Conservation (phyloP, 805 yeast genomes). For the Ogataea chonburiensis region DNA sequence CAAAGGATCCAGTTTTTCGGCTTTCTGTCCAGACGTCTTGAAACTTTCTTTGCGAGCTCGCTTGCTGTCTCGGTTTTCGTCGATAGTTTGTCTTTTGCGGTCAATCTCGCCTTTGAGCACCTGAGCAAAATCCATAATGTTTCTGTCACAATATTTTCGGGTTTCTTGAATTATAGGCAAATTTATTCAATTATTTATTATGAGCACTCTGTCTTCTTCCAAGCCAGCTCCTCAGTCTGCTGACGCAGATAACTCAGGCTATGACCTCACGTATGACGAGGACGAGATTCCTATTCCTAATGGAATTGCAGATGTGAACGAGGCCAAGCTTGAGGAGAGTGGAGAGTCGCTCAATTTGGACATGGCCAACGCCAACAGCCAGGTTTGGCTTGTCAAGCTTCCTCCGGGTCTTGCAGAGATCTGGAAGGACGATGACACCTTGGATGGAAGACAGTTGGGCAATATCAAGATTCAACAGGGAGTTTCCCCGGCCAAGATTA, state of each 20-base stretch:
- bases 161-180: constrained; percentile 3
- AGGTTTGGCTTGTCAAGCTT: constrained; percentile 88
- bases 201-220: constrained; percentile 14
- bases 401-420: constrained; percentile 83
- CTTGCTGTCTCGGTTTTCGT: neutral
- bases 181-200: constrained; percentile 5
- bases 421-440: constrained; percentile 64
- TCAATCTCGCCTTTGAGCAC: constrained; percentile 47
- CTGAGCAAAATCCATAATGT: constrained; percentile 47
- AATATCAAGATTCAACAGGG: constrained; percentile 68
- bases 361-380: constrained; percentile 56
- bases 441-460: constrained; percentile 77
- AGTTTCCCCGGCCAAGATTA: constrained; percentile 42
- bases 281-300: constrained; percentile 35
- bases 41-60: constrained; percentile 11
- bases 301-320: constrained; percentile 37
- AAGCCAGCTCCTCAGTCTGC: constrained; percentile 5
- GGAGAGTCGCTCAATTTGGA: constrained; percentile 80
- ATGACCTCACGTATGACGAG: constrained; percentile 30
- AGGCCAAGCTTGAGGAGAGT: constrained; percentile 36
- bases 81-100: constrained; percentile 33
- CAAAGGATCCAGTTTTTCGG: neutral
- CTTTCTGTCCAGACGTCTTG: neutral
- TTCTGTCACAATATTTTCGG: constrained; percentile 14
- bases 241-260: constrained; percentile 11